Evolutionary conservation across 306 rosid species (phyloP), one percentile per base, ranked within the genome.

Genomic region (Notholithocarpus densiflorus): DNA sequence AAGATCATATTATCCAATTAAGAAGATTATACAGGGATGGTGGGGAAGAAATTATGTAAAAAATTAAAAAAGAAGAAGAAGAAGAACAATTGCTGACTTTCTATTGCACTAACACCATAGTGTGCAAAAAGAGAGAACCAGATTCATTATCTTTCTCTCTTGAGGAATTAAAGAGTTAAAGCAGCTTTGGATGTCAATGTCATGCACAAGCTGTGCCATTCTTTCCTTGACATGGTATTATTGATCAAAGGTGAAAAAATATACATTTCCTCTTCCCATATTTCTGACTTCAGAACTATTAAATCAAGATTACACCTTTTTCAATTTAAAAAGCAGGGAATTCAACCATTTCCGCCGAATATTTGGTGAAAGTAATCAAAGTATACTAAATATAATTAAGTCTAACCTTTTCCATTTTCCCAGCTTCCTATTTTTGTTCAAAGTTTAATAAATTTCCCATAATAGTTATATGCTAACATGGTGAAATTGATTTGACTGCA

Each of bases 101-200:
- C 45, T 66, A 72, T 82, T 48, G 19, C 55, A 59, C 73, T 56
- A 53, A 31, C 75, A 72, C 12, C 45, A 77, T 76, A 78, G 56
- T 74, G 45, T 43, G 70, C 43, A 77, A 81, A 85, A 77, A 60
- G 80, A 79, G 68, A 70, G 89, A 88, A 88, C 79, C 73, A 64
- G 84, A 80, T 88, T 81, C 89, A 66, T 43, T 62, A 13, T 51
- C 84, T 84, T 84, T 75, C 75, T 48, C 17, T 48, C 53, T 81
- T 81, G 48, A 60, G 65, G 65, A 21, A 48, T 48, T 12, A 48
- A 68, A 68, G 80, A 81, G 81, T 85, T 75, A 81, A 75, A 78
- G 83, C 80, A 77, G 73, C 65, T 59, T 59, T 59, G 31, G 64
- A 57, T 57, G 27, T 57, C 45, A 40, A 48, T 48, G 53, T 48